These are phyloP conservation scores for Gentiana macrophylla DNA, from an alignment of 257 asterid species.

Conservation along the genomic window DNA sequence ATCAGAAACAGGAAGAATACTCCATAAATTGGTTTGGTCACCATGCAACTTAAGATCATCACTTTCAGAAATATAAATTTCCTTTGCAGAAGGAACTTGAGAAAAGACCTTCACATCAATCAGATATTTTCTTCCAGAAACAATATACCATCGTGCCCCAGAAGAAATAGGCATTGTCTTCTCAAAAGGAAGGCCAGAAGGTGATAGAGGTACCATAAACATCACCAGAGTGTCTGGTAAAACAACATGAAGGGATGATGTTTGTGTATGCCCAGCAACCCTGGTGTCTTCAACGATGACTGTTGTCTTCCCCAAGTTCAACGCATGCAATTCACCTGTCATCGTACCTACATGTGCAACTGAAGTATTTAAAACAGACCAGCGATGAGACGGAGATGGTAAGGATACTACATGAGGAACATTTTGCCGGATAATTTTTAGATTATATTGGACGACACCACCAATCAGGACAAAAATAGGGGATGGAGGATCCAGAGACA, in stretches of 20 bases:
- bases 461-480: conserved; percentile 77
- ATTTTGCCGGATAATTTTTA: conserved; percentile 66
- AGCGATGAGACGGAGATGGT: conserved; percentile 71
- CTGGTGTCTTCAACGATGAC: conserved; percentile 75
- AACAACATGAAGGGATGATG: conserved; percentile 75
- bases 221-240: conserved; percentile 61
- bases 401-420: conserved; percentile 50
- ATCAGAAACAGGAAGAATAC: conserved; percentile 49
- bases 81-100: conserved; percentile 49
- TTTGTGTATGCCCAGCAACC: conserved; percentile 74
- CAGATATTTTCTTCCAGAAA: conserved; percentile 62
- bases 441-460: conserved; percentile 56
- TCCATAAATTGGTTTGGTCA: conserved; percentile 51
- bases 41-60: conserved; percentile 55
- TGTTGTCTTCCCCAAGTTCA: conserved; percentile 55
- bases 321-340: conserved; percentile 52
- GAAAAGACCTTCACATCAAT: conserved; percentile 61
- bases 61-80: conserved; percentile 60
- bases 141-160: conserved; percentile 68
- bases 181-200: conserved; percentile 39
- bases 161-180: conserved; percentile 42
- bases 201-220: conserved; percentile 48
- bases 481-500: conserved; percentile 86
- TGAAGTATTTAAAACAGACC: conserved; percentile 69
- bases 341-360: conserved; percentile 61